Conservation (phyloP, 2,329 filamentous ascomycete species). For the Ophiocordyceps unilateralis region DNA sequence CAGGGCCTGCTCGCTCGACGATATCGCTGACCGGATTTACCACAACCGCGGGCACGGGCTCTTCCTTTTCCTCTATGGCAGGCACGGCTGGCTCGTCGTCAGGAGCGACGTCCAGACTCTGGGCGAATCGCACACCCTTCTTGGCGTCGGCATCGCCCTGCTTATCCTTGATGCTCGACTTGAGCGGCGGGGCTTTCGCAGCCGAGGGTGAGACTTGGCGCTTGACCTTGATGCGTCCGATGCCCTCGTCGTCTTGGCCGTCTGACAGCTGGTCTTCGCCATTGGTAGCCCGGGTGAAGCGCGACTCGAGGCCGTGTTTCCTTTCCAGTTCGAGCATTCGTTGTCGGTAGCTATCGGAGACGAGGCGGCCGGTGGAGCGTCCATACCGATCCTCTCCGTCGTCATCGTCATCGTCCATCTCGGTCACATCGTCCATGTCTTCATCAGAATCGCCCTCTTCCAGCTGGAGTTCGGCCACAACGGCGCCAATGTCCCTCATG, state of each 20-base stretch:
- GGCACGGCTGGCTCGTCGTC: constrained; percentile 10
- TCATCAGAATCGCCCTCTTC: constrained; percentile 46
- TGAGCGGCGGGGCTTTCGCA: constrained; percentile 9
- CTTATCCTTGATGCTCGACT: constrained; percentile 17
- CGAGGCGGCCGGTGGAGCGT: constrained; percentile 45
- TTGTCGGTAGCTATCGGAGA: constrained; percentile 59
- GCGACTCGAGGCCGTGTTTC: constrained; percentile 45
- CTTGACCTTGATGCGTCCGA: constrained; percentile 38
- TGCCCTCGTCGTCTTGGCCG: constrained; percentile 28
- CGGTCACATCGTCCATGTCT: constrained; percentile 31
- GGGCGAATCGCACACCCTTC: constrained; percentile 72
- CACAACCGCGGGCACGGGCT: no score
- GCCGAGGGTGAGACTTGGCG: constrained; percentile 6
- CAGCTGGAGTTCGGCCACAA: constrained; percentile 81
- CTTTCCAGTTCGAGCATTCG: constrained; percentile 78
- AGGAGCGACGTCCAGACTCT: constrained; percentile 51
- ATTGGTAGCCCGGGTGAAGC: constrained; percentile 35
- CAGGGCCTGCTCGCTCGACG: constrained; percentile 24
- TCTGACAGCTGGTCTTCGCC: constrained; percentile 18
- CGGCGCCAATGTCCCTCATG: constrained; percentile 71
- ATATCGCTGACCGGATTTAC: constrained; percentile 35
- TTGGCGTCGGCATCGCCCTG: constrained; percentile 15
- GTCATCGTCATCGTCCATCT: constrained; percentile 39
- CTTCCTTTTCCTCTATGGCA: constrained; percentile 8
- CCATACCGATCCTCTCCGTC: constrained; percentile 62